Conservation (phyloP, 1,284 basidiomycete species). For the Peniophora sp. region DNA sequence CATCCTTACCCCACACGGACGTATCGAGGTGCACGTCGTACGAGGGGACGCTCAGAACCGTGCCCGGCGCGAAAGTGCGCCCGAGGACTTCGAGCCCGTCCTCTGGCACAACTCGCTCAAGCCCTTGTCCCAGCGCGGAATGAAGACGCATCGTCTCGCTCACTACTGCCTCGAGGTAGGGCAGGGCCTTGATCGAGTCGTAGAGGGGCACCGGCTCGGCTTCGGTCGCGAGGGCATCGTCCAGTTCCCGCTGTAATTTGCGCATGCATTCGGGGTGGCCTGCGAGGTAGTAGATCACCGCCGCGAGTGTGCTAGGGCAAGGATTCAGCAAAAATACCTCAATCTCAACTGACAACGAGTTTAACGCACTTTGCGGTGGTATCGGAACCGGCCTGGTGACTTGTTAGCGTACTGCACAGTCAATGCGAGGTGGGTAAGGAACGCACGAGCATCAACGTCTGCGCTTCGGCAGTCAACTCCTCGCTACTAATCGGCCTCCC, state of each 20-base stretch:
- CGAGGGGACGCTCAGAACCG: slow-evolving; percentile 65
- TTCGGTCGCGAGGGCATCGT: slow-evolving; percentile 58
- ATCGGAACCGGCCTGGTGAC: neutral
- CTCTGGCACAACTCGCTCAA: slow-evolving; percentile 70
- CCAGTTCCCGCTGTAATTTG: slow-evolving; percentile 76
- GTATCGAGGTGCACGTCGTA: slow-evolving; percentile 74
- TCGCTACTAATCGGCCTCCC: slow-evolving; percentile 73
- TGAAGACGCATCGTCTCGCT: slow-evolving; percentile 78
- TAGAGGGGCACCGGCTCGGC: slow-evolving; percentile 48
- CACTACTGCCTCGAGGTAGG: slow-evolving; percentile 77
- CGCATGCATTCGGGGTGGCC: slow-evolving; percentile 55
- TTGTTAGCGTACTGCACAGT: neutral
- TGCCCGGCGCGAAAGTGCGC: slow-evolving; percentile 61
- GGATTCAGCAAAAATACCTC: slow-evolving; percentile 57
- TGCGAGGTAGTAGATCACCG: slow-evolving; percentile 79
- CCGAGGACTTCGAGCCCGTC: slow-evolving; percentile 58
- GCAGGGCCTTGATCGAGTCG: slow-evolving; percentile 59
- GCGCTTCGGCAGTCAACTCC: slow-evolving; percentile 82
- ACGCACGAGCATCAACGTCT: slow-evolving; percentile 76
- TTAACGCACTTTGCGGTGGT: neutral
- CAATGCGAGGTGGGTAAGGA: neutral
- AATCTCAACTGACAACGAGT: slow-evolving; percentile 3
- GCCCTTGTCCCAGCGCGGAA: slow-evolving; percentile 73
- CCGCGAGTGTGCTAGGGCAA: slow-evolving; percentile 17
- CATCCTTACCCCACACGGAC: slow-evolving; percentile 70